phyloP scores from a whole-genome alignment of 2,329 filamentous ascomycete genomes.

The Blumeria hordei region DNA sequence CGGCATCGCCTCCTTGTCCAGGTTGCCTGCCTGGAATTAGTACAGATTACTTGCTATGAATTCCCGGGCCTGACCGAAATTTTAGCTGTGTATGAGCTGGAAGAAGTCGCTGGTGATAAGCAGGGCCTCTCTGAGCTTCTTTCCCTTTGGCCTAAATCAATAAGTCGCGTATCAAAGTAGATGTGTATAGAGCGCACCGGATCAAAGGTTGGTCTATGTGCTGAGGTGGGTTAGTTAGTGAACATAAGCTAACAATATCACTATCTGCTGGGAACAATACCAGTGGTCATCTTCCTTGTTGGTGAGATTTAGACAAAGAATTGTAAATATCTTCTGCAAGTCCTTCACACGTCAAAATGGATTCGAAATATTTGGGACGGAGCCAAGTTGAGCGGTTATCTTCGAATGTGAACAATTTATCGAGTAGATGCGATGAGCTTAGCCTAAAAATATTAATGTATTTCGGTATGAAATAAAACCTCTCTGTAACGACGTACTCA shows the following conservation, averaged over 20 bases:
- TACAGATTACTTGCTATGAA: background rate
- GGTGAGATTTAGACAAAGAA: no score
- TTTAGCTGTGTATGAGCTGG: conserved; percentile 89
- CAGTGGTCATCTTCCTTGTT: background rate
- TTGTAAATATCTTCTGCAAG: no score
- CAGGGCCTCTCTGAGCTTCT: conserved; percentile 76
- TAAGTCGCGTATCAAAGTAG: background rate
- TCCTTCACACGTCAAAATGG: no score
- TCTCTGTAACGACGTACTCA: no score
- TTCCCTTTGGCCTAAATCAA: conserved; percentile 58
- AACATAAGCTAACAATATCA: conserved; percentile 4
- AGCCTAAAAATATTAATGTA: no score
- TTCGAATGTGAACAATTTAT: no score
- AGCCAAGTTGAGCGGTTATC: no score
- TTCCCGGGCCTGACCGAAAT: conserved; percentile 33
- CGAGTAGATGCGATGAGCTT: no score
- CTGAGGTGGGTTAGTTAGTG: conserved; percentile 17
- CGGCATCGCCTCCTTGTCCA: conserved; percentile 72
- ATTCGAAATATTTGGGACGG: no score
- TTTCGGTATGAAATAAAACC: no score
- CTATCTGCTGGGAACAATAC: background rate
- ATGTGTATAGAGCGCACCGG: conserved; percentile 32
- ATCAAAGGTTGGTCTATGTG: conserved; percentile 81
- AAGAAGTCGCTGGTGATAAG: conserved; percentile 87
- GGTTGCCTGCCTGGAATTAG: conserved; percentile 28